A percentile compares a stretch with the other conserved stretches of the same genome.
Evolutionary conservation across 2,329 filamentous ascomycete genomes (phyloP).

Genomic region (Colletotrichum nymphaeae): DNA sequence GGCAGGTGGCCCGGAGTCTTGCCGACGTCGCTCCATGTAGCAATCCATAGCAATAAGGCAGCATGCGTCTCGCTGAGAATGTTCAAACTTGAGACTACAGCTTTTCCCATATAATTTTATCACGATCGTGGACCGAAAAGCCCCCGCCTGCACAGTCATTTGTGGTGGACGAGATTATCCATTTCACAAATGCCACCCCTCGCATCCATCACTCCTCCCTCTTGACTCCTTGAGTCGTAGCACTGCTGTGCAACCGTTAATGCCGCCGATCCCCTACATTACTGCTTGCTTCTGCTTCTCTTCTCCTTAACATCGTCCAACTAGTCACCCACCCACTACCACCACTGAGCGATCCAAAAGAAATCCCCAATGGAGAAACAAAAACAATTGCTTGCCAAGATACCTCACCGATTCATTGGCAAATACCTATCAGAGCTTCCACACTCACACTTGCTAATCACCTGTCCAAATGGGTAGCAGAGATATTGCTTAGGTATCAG

Average conservation of each 20-base stretch:
- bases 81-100: background rate
- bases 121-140: background rate
- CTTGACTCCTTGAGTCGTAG: background rate
- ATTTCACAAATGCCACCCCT: background rate
- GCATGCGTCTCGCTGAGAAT: background rate
- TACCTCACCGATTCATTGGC: background rate
- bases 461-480: background rate
- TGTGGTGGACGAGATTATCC: background rate
- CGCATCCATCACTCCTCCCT: background rate
- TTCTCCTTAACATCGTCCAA: background rate
- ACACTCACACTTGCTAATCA: background rate
- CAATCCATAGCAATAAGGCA: too few relatives aligned
- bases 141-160: too few relatives aligned
- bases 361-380: background rate
- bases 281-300: background rate
- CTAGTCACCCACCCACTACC: too few relatives aligned
- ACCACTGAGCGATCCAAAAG: too few relatives aligned
- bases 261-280: background rate
- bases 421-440: background rate
- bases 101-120: background rate
- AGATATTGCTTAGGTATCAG: conserved; percentile 9
- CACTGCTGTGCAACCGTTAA: conserved; percentile 5
- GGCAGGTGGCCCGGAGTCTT: conserved; percentile 17
- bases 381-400: background rate
- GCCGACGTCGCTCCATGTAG: conserved; percentile 11